Evolutionary conservation across 805 yeast species (phyloP), one percentile per base, ranked within the genome.

Genomic region (Schwanniomyces occidentalis): DNA sequence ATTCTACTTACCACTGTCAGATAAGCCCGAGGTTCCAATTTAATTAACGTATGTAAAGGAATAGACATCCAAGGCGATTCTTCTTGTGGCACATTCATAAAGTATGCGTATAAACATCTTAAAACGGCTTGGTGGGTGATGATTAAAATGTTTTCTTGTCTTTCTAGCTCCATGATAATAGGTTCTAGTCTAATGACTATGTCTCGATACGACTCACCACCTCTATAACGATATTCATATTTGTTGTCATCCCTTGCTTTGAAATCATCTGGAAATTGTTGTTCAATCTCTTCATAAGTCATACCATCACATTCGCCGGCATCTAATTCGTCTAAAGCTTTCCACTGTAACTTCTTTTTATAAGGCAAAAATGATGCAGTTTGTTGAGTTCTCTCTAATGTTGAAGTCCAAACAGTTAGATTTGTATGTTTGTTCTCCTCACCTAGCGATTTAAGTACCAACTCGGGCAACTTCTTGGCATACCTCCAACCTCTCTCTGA

Each of bases 21-120:
- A 53, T 87, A 90, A 0, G 99, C 96, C 38, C 95, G 74, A n/a
- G 97, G 96, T 58, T 93, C 98, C 44, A 93, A 69, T 55, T 88
- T 85, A 52, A 93, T 93, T 57, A 93, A 67, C 0, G 99, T 93
- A 56, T 93, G 99, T 50, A 93, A 69, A 5, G 99, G 99, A 40
- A 93, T 95, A 24, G 95, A 87, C 96, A 93, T 89, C 99, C 99
- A 93, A 4, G 99, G 99, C 39, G 90, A 78, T 58, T 88, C 91
- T 51, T 91, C 96, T 59, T 91, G 98, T 4, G 97, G 96, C 13
- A 93, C 95, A 56, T 93, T 91, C 98, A 93, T 93, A 56, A 90
- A 93, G 61, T 93, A 93, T 6, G 99, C 98, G 61, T 93, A 93
- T 34, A 93, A 82, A 56, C 99, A 93, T 52, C 99, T 76, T 46